Base-by-base conservation (phyloP, 495 filamentous ascomycete species). In the Sordaria brevicollis region DNA sequence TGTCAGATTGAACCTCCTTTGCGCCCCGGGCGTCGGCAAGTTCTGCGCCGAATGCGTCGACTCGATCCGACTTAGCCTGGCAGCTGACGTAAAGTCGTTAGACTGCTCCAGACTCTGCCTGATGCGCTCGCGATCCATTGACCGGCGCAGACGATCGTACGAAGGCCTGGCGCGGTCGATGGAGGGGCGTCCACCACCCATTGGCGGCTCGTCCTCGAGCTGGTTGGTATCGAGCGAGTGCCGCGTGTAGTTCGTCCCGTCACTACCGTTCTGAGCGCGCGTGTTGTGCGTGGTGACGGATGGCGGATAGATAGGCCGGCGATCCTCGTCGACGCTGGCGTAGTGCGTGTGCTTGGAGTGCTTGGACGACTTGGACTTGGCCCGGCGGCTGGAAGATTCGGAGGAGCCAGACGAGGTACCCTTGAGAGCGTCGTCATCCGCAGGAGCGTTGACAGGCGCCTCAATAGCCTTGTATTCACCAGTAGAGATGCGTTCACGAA, bases 231-330 rank as follows among this genome's bases (percentile, higher is more conserved):
- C 81, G 67, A 79, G 72, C 80, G 82, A 88, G 68, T 84, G 79
- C 72, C 86, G 88, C 13, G 93, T 96, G 76, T 95, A 96, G 69
- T 93, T 94, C 15, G 94, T 97, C 35, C 93, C 93, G 79, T 97
- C 93, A 80, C 93, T 97, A 68, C 93, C 93, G 73, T 93, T 97
- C 73, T 95, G 92, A 74, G 91, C 94, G 69, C 89, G 91, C 68
- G 90, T 86, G 74, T 94, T 93, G 75, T 93, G 90, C 21, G 93
- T 92, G 68, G 90, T 91, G 66, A 88, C 86, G 19, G 94, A 95
- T 13, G 95, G 92, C 29, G 95, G 91, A 78, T 97, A 97, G 74
- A 97, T 96, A 29, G 93, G 92, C 74, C 91, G 86, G 76, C 90
- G 85, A 74, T 97, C 93, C 77, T 97, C 93, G 73, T 92, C 88